Evolutionary conservation across 2,329 filamentous ascomycete species (phyloP).

Genomic region (Daldinia eschscholtzii): DNA sequence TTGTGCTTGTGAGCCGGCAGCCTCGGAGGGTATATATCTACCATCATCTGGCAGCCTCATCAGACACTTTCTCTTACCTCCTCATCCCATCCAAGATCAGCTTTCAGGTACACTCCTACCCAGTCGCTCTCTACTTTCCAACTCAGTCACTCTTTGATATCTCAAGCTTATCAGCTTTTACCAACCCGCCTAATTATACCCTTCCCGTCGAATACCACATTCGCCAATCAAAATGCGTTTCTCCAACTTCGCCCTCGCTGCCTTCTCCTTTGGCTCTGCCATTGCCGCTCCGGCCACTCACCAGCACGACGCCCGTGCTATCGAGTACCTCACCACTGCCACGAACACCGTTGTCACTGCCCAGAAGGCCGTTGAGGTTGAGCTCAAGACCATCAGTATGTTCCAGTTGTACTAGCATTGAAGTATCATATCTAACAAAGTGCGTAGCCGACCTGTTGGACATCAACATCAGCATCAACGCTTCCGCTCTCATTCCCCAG

Average conservation of each 20-base stretch:
- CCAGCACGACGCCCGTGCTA: constrained; percentile 32
- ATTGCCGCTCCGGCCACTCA: constrained; percentile 46
- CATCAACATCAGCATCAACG: constrained; percentile 27
- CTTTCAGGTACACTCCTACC: constrained; percentile 44
- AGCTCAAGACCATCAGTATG: constrained; percentile 44
- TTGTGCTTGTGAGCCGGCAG: constrained; percentile 10
- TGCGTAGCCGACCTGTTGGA: constrained; percentile 29
- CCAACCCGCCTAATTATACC: constrained; percentile 20
- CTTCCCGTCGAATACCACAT: constrained; percentile 21
- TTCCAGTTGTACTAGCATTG: neutral
- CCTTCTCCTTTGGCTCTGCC: constrained; percentile 52
- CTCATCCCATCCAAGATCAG: constrained; percentile 42
- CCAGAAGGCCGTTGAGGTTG: constrained; percentile 39
- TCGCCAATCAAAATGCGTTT: constrained; percentile 51
- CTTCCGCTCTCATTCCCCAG: constrained; percentile 34
- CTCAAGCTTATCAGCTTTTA: constrained; percentile 39
- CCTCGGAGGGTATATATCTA: constrained; percentile 42
- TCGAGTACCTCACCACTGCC: constrained; percentile 36
- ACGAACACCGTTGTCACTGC: constrained; percentile 39
- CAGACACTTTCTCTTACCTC: constrained; percentile 31
- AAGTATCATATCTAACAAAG: constrained; percentile 25
- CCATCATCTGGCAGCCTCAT: constrained; percentile 33
- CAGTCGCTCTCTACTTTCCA: constrained; percentile 46
- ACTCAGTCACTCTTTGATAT: constrained; percentile 49
- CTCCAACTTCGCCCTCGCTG: constrained; percentile 50